Percentiles rank a stretch among this genome's conserved stretches.
These are phyloP conservation scores for Candida piceae DNA, from an alignment of 805 yeast species.

Conservation along the genomic window DNA sequence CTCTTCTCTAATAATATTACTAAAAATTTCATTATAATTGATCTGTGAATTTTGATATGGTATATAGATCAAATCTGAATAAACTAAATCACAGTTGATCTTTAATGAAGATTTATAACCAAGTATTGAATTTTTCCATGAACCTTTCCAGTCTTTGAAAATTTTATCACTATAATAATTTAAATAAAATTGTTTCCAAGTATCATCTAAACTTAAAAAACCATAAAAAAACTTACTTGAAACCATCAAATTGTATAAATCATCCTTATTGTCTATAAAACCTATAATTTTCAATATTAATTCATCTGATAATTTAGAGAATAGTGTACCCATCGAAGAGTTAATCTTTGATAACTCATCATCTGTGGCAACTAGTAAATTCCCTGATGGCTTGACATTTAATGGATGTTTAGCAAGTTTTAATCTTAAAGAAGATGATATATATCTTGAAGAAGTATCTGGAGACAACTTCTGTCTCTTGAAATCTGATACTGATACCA, in stretches of 20 bases:
- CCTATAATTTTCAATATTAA: slow-evolving; percentile 49
- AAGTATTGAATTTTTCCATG: slow-evolving; percentile 69
- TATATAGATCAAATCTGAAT: slow-evolving; percentile 73
- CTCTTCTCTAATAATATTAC: slow-evolving; percentile 42
- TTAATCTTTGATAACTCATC: slow-evolving; percentile 16
- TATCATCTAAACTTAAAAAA: slow-evolving; percentile 67
- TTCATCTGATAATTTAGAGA: slow-evolving; percentile 58
- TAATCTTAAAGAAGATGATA: slow-evolving; percentile 18
- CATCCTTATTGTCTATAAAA: slow-evolving; percentile 40
- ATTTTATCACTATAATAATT: slow-evolving; percentile 12
- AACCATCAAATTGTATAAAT: slow-evolving; percentile 49
- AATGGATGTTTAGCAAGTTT: slow-evolving; percentile 54
- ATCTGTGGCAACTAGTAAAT: slow-evolving; percentile 30
- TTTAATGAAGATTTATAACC: slow-evolving; percentile 33
- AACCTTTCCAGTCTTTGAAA: slow-evolving; percentile 62
- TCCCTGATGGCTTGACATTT: slow-evolving; percentile 74
- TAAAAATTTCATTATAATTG: slow-evolving; percentile 48
- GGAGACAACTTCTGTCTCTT: neutral
- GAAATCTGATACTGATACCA: too few species aligned
- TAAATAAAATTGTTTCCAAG: slow-evolving; percentile 67
- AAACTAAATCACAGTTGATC: slow-evolving; percentile 47
- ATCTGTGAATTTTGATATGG: slow-evolving; percentile 80
- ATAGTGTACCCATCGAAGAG: slow-evolving; percentile 45
- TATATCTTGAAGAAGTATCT: slow-evolving; percentile 5
- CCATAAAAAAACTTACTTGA: slow-evolving; percentile 69